Conservation (phyloP, 2,329 filamentous ascomycete species). For the Huntiella savannae region DNA sequence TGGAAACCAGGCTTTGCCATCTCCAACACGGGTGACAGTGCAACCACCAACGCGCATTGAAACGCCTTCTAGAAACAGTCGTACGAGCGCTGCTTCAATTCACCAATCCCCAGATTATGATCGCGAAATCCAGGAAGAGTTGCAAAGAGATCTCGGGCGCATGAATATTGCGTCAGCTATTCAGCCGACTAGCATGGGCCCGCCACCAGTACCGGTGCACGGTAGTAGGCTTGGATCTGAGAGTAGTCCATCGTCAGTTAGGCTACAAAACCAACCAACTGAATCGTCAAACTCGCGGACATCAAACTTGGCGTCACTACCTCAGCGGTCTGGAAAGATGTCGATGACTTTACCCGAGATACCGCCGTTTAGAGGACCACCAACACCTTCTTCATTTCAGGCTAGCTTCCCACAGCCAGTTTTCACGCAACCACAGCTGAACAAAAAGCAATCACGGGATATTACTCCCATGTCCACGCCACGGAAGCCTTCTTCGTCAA, state of each 20-base stretch:
- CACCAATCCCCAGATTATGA: constrained; percentile 40
- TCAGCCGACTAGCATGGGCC: constrained; percentile 9
- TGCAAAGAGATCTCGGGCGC: constrained; percentile 42
- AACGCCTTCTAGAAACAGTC: constrained; percentile 7
- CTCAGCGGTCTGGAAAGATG: constrained; percentile 18
- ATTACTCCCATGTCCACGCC: constrained; percentile 12
- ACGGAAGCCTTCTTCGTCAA: neutral
- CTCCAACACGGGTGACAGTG: constrained; percentile 41
- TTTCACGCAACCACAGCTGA: neutral
- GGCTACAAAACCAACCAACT: neutral
- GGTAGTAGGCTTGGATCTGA: constrained; percentile 4
- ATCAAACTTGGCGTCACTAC: neutral
- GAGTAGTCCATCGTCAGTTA: neutral
- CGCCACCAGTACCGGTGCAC: constrained; percentile 8
- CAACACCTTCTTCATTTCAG: constrained; percentile 15
- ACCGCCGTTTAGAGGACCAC: constrained; percentile 30
- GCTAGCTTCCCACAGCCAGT: constrained; percentile 3
- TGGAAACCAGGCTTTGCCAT: constrained; percentile 17
- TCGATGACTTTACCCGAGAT: constrained; percentile 33
- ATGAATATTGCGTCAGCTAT: constrained; percentile 29
- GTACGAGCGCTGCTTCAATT: neutral
- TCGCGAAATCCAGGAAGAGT: constrained; percentile 37
- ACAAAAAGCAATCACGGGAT: constrained; percentile 13
- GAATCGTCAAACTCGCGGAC: neutral
- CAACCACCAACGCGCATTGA: constrained; percentile 21